Evolutionary conservation across 2,329 filamentous ascomycete genomes (phyloP), one percentile per base, ranked within the genome.

Genomic region (Alternaria gansuensis): DNA sequence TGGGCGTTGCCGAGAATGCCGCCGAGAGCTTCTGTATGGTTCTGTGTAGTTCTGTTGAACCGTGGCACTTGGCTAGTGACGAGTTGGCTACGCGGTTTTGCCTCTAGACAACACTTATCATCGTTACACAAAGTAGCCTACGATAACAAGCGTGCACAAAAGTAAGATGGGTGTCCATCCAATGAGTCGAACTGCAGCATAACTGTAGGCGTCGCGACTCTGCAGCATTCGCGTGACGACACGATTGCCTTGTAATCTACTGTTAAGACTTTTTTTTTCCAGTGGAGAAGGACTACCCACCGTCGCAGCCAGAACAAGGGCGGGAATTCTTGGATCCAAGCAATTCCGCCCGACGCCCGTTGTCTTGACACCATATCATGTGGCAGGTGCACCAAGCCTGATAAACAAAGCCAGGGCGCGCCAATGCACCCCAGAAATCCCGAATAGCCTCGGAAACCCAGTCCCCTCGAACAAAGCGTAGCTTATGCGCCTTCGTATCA

Each of bases 251-350:
- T 34, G 44, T 48, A 48, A 48, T 48, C 10, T 40, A 40, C 37
- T 3, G 10, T 24, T 14, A 23, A 34, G 14, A 24, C 13, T 14
- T 17, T 24, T 34, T 24, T 34, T 17, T 21, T 48, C 21, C 8
- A 34, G 31, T 48, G 44, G 31, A 26, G 21, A n/a, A 48, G 7
- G 21, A n/a, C 21, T 48, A 36, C 29, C 21, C 11, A 24, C 21
- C n/a, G 8, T 34, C 31, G 44, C 13, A 36, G 23, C 6, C n/a
- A 39, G 53, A 9, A n/a, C 31, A 29, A 51, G 45, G 37, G 66
- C 66, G 66, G 66, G 62, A 67, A 62, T 39, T 53, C 66, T 68
- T 67, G 66, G 64, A 46, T 44, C 62, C 64, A 65, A 65, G 64
- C 62, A 36, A 62, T 62, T 65, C 65, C 65, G 65, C 65, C 28